These are phyloP conservation scores for Gilbertella persicaria DNA, from an alignment of 371 early-diverging fungal species.

Conservation along the genomic window DNA sequence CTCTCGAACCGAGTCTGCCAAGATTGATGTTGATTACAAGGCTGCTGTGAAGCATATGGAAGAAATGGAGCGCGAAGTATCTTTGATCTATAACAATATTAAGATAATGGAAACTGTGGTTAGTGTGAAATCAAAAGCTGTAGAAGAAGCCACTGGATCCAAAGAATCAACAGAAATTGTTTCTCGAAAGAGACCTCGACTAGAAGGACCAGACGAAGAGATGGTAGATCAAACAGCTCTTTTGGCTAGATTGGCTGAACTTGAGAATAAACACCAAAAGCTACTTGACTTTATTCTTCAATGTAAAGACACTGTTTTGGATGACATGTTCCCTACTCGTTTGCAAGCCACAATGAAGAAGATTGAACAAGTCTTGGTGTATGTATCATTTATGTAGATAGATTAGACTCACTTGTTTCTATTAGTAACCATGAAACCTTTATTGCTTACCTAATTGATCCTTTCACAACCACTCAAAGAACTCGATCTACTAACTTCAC, in stretches of 20 bases:
- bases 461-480: slow-evolving; percentile 13
- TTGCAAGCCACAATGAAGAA: slow-evolving; percentile 21
- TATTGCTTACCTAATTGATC: slow-evolving; percentile 25
- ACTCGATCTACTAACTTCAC: neutral
- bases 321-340: slow-evolving; percentile 16
- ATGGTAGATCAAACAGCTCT: neutral
- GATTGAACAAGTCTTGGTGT: slow-evolving; percentile 27
- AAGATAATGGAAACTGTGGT: slow-evolving; percentile 20
- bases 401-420: neutral
- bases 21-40: neutral
- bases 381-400: neutral
- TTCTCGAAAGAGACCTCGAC: slow-evolving; percentile 13
- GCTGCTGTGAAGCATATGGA: slow-evolving; percentile 13
- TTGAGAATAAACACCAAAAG: slow-evolving; percentile 22
- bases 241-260: slow-evolving; percentile 2
- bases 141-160: neutral
- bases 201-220: neutral
- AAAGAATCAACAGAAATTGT: neutral
- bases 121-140: neutral
- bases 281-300: slow-evolving; percentile 25
- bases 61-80: slow-evolving; percentile 10
- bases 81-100: slow-evolving; percentile 17
- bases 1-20: neutral
- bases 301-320: slow-evolving; percentile 24
- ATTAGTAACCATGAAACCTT: slow-evolving; percentile 30